Percentiles rank a stretch among this genome's conserved stretches.
These are phyloP conservation scores for Neolentinus lepideus DNA, from an alignment of 1,284 basidiomycete species.

Conservation along the genomic window DNA sequence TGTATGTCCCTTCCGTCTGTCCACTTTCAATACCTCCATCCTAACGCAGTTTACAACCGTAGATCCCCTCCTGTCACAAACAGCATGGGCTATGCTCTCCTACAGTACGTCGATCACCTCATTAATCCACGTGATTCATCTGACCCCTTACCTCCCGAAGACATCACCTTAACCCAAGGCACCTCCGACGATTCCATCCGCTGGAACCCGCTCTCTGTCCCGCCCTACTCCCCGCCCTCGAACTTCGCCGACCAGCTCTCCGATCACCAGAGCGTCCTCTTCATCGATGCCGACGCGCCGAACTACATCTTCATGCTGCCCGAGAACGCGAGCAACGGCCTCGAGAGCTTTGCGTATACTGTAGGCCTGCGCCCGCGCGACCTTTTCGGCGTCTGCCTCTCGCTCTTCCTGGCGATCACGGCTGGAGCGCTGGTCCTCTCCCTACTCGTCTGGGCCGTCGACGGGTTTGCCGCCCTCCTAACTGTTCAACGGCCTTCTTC, in stretches of 20 bases:
- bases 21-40: conserved; percentile 2
- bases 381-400: conserved; percentile 79
- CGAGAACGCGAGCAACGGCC: conserved; percentile 50
- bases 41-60: conserved; percentile 6
- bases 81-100: conserved; percentile 81
- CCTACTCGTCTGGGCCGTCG: conserved; percentile 65
- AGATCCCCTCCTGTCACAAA: conserved; percentile 84
- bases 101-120: conserved; percentile 61
- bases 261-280: conserved; percentile 70
- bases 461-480: conserved; percentile 42
- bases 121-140: conserved; percentile 6
- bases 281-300: conserved; percentile 58
- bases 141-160: conserved; percentile 33
- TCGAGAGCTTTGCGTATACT: conserved; percentile 74
- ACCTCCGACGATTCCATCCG: conserved; percentile 47
- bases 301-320: conserved; percentile 75
- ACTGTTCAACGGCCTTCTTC: conserved; percentile 20
- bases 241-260: conserved; percentile 65
- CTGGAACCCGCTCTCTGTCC: conserved; percentile 59
- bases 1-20: conserved; percentile 47
- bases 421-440: conserved; percentile 68
- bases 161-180: conserved; percentile 61
- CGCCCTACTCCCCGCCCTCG: conserved; percentile 56
- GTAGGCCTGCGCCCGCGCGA: conserved; percentile 79
- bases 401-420: conserved; percentile 77